A percentile compares a stretch with the other conserved stretches of the same genome.
These are phyloP conservation scores for Thermomucor indicae-seudaticae DNA, from an alignment of 371 early-diverging fungal species.

Conservation along the genomic window DNA sequence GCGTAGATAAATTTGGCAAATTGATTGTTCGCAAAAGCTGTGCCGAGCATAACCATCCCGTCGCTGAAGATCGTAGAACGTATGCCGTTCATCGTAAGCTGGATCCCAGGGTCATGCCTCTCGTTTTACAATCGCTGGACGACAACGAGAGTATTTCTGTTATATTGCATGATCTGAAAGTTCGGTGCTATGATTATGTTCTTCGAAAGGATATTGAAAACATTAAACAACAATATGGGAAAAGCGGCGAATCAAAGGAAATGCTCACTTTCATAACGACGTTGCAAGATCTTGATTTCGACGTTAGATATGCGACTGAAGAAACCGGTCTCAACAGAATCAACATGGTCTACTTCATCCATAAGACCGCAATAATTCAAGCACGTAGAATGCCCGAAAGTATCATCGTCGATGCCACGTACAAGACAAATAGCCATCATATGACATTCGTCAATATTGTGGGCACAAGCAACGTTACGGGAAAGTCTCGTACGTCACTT, in stretches of 20 bases:
- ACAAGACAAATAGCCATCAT: slow-evolving; percentile 37
- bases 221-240: neutral
- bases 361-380: neutral
- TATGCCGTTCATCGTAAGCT: neutral
- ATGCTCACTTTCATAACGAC: neutral
- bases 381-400: neutral
- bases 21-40: neutral
- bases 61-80: neutral
- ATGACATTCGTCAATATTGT: slow-evolving; percentile 56
- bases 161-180: neutral
- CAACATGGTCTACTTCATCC: neutral
- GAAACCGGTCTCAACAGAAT: neutral
- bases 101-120: neutral
- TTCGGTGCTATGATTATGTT: neutral
- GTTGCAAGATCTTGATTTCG: neutral
- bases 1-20: neutral
- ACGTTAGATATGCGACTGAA: neutral
- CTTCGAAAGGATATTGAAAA: neutral
- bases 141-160: neutral
- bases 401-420: slow-evolving; percentile 38
- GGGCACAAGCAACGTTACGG: slow-evolving; percentile 43
- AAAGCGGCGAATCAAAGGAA: neutral
- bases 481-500: neutral
- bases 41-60: neutral
- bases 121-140: neutral